Conservation (phyloP, 306 rosid genomes). For the Inga leiocalycina region DNA sequence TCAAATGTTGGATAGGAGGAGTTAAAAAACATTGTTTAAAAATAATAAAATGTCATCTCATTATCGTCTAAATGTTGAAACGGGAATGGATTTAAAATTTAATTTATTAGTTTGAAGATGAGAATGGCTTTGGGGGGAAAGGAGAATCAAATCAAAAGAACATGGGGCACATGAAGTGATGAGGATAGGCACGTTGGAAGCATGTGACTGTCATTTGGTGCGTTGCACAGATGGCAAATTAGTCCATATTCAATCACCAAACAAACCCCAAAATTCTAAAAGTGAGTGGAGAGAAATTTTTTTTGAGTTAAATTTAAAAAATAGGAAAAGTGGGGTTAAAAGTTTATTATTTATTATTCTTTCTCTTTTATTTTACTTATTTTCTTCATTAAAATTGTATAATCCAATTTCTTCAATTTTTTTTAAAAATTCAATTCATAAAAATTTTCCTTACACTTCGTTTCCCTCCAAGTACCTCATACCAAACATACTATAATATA, state of each 20-base stretch:
- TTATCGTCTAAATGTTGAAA: neutral
- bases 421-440: too few species aligned
- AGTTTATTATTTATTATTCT: too few species aligned
- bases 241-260: neutral
- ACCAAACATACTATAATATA: too few species aligned
- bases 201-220: neutral
- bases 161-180: conserved; percentile 1
- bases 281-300: too few species aligned
- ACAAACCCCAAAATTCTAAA: neutral
- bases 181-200: conserved; percentile 6
- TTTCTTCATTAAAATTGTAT: too few species aligned
- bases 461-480: too few species aligned
- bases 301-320: too few species aligned
- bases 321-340: too few species aligned
- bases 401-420: too few species aligned
- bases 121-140: neutral
- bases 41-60: neutral
- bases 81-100: neutral
- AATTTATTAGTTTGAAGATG: neutral
- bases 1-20: neutral
- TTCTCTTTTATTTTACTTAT: too few species aligned
- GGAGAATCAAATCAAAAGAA: neutral
- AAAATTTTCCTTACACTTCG: too few species aligned
- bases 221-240: conserved; percentile 10
- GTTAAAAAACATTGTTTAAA: neutral